These are phyloP conservation scores for Verticillium nubilum DNA, from an alignment of 2,329 filamentous ascomycete species.

Conservation along the genomic window DNA sequence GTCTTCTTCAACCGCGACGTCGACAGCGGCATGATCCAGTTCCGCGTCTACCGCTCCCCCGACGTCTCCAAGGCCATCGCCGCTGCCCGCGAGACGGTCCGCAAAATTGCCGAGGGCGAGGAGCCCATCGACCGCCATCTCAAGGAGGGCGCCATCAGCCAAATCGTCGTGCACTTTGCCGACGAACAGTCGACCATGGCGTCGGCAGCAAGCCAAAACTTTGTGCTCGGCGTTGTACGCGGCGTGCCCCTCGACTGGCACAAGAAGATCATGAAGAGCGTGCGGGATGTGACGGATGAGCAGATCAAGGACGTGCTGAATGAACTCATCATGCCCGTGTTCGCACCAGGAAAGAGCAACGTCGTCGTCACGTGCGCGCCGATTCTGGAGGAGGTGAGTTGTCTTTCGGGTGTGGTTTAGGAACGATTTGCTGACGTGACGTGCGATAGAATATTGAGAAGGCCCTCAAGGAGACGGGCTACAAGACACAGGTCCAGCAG, in stretches of 20 bases:
- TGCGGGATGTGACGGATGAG: constrained; percentile 68
- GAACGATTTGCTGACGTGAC: constrained; percentile 3
- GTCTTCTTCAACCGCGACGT: constrained; percentile 72
- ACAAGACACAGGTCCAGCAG: constrained; percentile 68
- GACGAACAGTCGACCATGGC: constrained; percentile 85
- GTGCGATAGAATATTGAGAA: constrained; percentile 61
- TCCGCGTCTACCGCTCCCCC: constrained; percentile 84
- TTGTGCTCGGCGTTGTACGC: constrained; percentile 73
- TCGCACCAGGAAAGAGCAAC: constrained; percentile 75
- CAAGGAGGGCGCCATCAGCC: constrained; percentile 84
- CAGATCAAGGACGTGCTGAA: constrained; percentile 71
- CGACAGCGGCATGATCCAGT: constrained; percentile 75
- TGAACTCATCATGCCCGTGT: constrained; percentile 73
- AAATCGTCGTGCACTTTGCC: constrained; percentile 79
- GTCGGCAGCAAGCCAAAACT: constrained; percentile 76
- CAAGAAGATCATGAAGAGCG: constrained; percentile 67
- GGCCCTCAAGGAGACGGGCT: constrained; percentile 70
- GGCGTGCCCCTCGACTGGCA: constrained; percentile 73
- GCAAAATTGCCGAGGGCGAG: constrained; percentile 66
- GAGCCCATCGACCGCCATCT: constrained; percentile 72
- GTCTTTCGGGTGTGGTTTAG: neutral
- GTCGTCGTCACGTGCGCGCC: constrained; percentile 84
- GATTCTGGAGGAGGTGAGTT: constrained; percentile 74
- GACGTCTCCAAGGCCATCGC: constrained; percentile 82
- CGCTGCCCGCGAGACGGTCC: constrained; percentile 69